Conservation (phyloP, 2,329 filamentous ascomycete species). For the Sarocladium kiliense region DNA sequence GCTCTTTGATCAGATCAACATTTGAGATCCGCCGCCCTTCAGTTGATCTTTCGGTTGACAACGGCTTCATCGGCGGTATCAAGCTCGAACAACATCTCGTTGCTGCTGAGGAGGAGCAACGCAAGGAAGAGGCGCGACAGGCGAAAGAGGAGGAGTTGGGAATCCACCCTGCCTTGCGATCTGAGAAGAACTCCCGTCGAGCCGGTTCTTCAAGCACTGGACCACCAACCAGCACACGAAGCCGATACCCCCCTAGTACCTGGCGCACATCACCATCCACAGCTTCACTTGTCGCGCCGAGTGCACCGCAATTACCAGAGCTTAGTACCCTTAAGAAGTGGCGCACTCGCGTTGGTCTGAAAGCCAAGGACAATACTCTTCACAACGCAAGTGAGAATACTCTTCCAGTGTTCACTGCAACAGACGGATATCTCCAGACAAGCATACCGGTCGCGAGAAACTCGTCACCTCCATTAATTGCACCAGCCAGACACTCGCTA, state of each 20-base stretch:
- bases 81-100: conserved; percentile 35
- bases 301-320: conserved; percentile 23
- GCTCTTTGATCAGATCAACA: conserved; percentile 27
- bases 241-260: conserved; percentile 31
- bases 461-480: not conserved
- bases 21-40: conserved; percentile 30
- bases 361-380: conserved; percentile 6
- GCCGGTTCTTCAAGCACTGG: not conserved
- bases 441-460: not conserved
- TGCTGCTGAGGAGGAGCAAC: conserved; percentile 18
- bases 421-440: too few species aligned
- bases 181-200: not conserved
- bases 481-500: not conserved
- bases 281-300: conserved; percentile 21
- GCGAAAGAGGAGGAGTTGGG: conserved; percentile 15
- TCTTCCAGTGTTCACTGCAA: too few species aligned
- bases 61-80: conserved; percentile 34
- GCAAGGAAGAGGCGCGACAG: conserved; percentile 18
- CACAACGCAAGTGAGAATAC: conserved; percentile 9
- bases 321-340: conserved; percentile 27
- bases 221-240: not conserved
- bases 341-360: conserved; percentile 22
- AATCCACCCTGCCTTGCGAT: conserved; percentile 30
- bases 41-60: conserved; percentile 23
- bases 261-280: conserved; percentile 21